Evolutionary conservation across 192 early-diverging fungal species (phyloP).

Genomic region (Rhizophagus prolifer): DNA sequence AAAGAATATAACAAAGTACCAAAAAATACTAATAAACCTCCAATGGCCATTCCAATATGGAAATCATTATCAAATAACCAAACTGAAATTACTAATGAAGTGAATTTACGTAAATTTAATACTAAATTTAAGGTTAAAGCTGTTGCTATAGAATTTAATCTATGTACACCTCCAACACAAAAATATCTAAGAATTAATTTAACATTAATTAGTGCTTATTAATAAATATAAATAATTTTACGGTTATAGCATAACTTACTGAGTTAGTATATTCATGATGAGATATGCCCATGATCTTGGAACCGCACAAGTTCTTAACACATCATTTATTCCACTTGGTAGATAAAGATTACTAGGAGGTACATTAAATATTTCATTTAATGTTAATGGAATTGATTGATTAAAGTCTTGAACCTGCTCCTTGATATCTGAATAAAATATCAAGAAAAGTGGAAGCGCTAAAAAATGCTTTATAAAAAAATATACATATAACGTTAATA

Average conservation of each 20-base stretch:
- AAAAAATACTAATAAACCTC: slow-evolving; percentile 73
- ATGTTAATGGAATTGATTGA: slow-evolving; percentile 47
- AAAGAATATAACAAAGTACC: slow-evolving; percentile 77
- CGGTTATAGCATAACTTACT: slow-evolving; percentile 49
- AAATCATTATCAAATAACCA: slow-evolving; percentile 78
- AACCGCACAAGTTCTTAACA: slow-evolving; percentile 42
- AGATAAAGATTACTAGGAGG: slow-evolving; percentile 34
- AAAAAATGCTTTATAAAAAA: slow-evolving; percentile 61
- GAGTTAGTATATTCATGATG: slow-evolving; percentile 69
- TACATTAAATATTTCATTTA: slow-evolving; percentile 26
- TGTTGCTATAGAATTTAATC: slow-evolving; percentile 72
- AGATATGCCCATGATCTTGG: slow-evolving; percentile 75
- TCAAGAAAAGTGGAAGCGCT: slow-evolving; percentile 76
- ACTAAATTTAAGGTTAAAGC: slow-evolving; percentile 86
- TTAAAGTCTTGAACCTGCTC: slow-evolving; percentile 57
- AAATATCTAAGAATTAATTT: slow-evolving; percentile 56
- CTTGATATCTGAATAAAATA: slow-evolving; percentile 70
- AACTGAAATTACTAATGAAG: slow-evolving; percentile 77
- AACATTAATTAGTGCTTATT: not conserved
- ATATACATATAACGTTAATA: not conserved
- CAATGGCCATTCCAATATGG: slow-evolving; percentile 60
- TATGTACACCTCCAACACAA: slow-evolving; percentile 85
- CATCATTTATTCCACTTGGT: slow-evolving; percentile 25
- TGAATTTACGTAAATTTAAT: slow-evolving; percentile 82
- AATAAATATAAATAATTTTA: slow-evolving; percentile 7